Conservation (phyloP, 805 yeast genomes). For the Wickerhamomyces bisporus region DNA sequence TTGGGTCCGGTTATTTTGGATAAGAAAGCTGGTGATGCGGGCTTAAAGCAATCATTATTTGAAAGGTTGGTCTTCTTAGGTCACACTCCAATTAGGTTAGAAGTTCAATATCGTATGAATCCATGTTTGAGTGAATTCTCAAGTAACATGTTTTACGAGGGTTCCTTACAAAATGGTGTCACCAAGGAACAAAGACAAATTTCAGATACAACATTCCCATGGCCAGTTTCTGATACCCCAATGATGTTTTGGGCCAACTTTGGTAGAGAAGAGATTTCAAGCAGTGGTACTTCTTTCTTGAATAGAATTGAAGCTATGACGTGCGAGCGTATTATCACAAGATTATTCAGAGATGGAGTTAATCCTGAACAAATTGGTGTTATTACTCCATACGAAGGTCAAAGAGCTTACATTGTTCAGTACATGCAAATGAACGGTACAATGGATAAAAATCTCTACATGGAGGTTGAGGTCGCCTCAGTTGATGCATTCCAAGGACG, state of each 20-base stretch:
- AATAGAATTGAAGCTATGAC: slow-evolving; percentile 89
- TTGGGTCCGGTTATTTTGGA: slow-evolving; percentile 87
- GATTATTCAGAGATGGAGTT: slow-evolving; percentile 71
- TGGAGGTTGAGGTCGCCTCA: slow-evolving; percentile 82
- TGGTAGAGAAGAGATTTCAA: slow-evolving; percentile 85
- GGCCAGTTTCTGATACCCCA: slow-evolving; percentile 83
- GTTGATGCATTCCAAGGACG: slow-evolving; percentile 95
- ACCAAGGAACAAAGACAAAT: slow-evolving; percentile 65
- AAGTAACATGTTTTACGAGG: slow-evolving; percentile 89
- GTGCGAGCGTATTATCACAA: slow-evolving; percentile 72
- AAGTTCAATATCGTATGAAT: slow-evolving; percentile 94
- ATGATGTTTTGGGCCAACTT: slow-evolving; percentile 94
- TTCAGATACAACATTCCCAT: slow-evolving; percentile 63
- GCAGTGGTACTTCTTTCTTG: slow-evolving; percentile 73
- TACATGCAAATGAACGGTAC: slow-evolving; percentile 73
- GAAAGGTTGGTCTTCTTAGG: slow-evolving; percentile 82
- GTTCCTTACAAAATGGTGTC: slow-evolving; percentile 87
- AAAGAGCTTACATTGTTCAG: slow-evolving; percentile 73
- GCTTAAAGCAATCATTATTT: slow-evolving; percentile 79
- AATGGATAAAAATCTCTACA: slow-evolving; percentile 57
- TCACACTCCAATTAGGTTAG: slow-evolving; percentile 77
- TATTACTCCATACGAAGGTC: slow-evolving; percentile 93
- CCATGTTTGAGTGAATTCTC: slow-evolving; percentile 85
- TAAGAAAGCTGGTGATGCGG: slow-evolving; percentile 78
- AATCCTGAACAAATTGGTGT: slow-evolving; percentile 82